Percentiles rank a stretch among this genome's conserved stretches.
phyloP scores from a whole-genome alignment of 2,329 filamentous ascomycete species.

The Trichoderma cornu-damae region DNA sequence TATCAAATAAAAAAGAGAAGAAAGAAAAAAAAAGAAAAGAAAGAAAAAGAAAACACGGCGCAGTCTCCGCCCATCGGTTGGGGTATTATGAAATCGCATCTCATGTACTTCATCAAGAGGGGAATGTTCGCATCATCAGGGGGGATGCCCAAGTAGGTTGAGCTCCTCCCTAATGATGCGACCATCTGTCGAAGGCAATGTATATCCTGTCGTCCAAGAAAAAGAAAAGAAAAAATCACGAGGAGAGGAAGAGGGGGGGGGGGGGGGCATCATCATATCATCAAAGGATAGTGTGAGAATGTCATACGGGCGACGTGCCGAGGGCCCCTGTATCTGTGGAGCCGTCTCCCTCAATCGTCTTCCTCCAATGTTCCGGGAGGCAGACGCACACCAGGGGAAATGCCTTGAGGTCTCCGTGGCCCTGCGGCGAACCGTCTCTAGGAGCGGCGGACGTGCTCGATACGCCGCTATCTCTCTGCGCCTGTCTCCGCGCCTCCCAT shows the following conservation, averaged over 20 bases:
- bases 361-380: constrained; percentile 90
- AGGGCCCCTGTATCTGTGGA: constrained; percentile 58
- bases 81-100: constrained; percentile 10
- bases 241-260: neutral
- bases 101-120: constrained; percentile 18
- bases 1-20: too few relatives aligned
- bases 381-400: constrained; percentile 97
- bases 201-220: neutral
- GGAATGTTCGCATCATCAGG: neutral
- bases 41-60: constrained; percentile 15
- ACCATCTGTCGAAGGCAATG: constrained; percentile 16
- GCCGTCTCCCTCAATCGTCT: constrained; percentile 87
- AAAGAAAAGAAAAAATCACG: too few relatives aligned
- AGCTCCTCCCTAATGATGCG: neutral
- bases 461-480: constrained; percentile 88
- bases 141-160: too few relatives aligned
- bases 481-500: constrained; percentile 70
- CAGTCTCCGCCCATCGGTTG: neutral
- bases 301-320: constrained; percentile 28
- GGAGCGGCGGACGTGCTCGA: constrained; percentile 70
- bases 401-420: constrained; percentile 82
- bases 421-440: constrained; percentile 57
- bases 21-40: too few relatives aligned
- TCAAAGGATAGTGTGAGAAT: constrained; percentile 16
- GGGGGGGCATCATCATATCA: neutral